These are phyloP conservation scores for Sanguinoderma infundibulare DNA, from an alignment of 1,284 basidiomycete genomes.

Conservation along the genomic window DNA sequence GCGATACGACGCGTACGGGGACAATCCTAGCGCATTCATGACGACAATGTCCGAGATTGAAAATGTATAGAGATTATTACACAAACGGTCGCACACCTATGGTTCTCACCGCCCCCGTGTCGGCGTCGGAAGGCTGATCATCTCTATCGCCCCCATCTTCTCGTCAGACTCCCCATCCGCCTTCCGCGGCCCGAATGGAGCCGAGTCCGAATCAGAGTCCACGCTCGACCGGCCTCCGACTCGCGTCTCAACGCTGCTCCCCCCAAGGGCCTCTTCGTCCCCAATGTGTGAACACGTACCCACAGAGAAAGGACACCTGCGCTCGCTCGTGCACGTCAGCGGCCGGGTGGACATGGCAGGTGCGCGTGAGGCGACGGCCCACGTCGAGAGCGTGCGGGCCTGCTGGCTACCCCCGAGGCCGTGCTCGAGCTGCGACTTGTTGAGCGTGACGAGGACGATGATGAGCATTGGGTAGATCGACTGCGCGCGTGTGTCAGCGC, in stretches of 20 bases:
- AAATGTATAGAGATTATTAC: too few relatives aligned
- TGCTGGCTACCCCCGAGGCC: background rate
- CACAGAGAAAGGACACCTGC: background rate
- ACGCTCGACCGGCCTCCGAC: too few relatives aligned
- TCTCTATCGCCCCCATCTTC: background rate
- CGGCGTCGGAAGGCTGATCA: background rate
- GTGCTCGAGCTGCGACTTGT: slow-evolving; percentile 1
- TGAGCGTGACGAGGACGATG: background rate
- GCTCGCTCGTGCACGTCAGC: background rate
- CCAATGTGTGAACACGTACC: background rate
- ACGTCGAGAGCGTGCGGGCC: background rate
- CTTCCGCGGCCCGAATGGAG: background rate
- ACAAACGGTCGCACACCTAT: too few relatives aligned
- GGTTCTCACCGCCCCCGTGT: background rate
- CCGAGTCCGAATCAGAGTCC: background rate
- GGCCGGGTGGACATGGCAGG: background rate
- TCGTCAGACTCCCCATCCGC: background rate
- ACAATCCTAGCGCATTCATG: too few relatives aligned
- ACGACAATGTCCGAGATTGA: too few relatives aligned
- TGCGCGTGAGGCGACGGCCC: background rate
- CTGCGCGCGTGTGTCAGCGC: background rate
- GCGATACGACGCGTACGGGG: too few relatives aligned
- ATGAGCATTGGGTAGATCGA: background rate
- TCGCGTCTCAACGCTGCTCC: background rate
- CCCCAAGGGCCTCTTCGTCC: background rate